Conservation (phyloP, 495 filamentous ascomycete species). For the Xylaria palmicola region DNA sequence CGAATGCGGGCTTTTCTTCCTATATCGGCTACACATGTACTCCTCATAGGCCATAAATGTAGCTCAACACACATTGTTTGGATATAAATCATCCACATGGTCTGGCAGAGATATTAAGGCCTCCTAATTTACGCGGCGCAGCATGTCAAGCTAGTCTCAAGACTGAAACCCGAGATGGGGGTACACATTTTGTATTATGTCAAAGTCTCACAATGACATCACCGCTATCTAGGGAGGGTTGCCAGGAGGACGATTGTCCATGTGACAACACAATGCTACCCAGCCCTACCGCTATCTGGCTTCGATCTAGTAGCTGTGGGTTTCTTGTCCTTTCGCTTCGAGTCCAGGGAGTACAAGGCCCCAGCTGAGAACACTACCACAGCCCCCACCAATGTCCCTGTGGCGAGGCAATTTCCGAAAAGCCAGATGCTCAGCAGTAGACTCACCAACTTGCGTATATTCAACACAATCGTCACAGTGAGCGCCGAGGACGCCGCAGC, state of each 20-base stretch:
- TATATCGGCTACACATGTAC: no score
- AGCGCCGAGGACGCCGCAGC: conserved; percentile 82
- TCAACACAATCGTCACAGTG: conserved; percentile 93
- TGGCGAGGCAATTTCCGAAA: conserved; percentile 79
- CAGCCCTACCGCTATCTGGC: conserved; percentile 20
- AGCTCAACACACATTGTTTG: no score
- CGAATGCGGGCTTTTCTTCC: no score
- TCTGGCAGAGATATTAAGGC: background rate
- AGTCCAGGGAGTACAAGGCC: conserved; percentile 82
- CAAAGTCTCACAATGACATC: background rate
- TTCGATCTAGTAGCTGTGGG: conserved; percentile 20
- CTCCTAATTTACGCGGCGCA: background rate
- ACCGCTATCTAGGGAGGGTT: background rate
- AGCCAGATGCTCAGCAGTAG: conserved; percentile 86
- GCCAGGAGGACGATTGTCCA: background rate
- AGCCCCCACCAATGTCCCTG: conserved; percentile 76
- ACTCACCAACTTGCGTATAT: conserved; percentile 92
- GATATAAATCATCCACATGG: no score
- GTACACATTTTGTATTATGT: background rate
- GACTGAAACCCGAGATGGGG: background rate
- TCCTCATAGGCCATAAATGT: no score
- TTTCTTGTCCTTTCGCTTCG: conserved; percentile 34
- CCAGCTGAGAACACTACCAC: conserved; percentile 83
- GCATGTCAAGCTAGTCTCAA: background rate
- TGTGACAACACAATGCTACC: conserved; percentile 13